Evolutionary conservation across 805 yeast genomes (phyloP), one percentile per base, ranked within the genome.

Genomic region (Suhomyces canberraensis): DNA sequence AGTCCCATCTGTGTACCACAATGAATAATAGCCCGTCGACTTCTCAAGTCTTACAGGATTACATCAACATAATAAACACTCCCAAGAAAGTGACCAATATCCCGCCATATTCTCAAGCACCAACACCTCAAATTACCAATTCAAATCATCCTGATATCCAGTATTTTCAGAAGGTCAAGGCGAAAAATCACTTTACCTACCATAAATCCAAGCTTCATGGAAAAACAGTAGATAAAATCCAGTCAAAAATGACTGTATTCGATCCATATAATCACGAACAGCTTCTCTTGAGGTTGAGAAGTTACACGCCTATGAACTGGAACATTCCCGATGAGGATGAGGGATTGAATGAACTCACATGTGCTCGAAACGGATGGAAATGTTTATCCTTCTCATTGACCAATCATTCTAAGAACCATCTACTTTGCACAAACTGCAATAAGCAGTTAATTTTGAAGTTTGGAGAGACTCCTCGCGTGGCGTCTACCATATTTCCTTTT

Each of bases 321-420:
- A 53, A 59, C 11, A 45, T 75, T 1, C 66, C 64, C 1, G 29
- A 21, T 15, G 21, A 35, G 9, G 25, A 19, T 13, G 37, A 40
- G 16, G 39, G 37, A 4, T 50, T 78, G 18, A 71, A 61, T 4
- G 80, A 79, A 35, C 55, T 78, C 22, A 61, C 51, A 20, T 72
- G 79, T 47, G 68, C 79, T 1, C 46, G 71, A 16, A 61, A 69
- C 36, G 84, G 84, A 1, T 78, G 83, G 83, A 55, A 50, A 33
- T 71, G 76, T 42, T 67, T 66, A 11, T 52, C 64, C 6, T 48
- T 59, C 16, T 44, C 60, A 1, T 32, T 41, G 6, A 42, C 42
- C 29, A 47, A 48, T 21, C 42, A 50, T 29, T 38, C 50, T 6
- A 56, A 52, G 37, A 67, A 66, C 42, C 60, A 54, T 29, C 47